Evolutionary conservation across 2,329 filamentous ascomycete species (phyloP).

Genomic region (Mycosphaerella sp.): DNA sequence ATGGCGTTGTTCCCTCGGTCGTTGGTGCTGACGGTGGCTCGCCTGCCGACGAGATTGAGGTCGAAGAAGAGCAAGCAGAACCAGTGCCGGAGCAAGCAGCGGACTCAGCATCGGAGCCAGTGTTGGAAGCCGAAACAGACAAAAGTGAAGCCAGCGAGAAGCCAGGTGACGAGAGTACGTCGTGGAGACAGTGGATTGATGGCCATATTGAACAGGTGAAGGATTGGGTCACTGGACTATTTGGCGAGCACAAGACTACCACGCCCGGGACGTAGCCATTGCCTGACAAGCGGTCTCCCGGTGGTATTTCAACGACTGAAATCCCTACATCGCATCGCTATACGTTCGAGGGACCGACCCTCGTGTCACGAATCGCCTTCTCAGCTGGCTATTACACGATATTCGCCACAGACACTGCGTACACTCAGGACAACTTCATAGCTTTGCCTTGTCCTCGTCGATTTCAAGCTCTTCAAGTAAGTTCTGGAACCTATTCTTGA

Average conservation of each 20-base stretch:
- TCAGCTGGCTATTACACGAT: neutral
- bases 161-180: conserved; percentile 7
- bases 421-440: neutral
- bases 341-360: too few species aligned
- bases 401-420: neutral
- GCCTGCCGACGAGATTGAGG: neutral
- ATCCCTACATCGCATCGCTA: too few species aligned
- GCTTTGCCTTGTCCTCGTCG: conserved; percentile 2
- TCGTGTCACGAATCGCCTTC: too few species aligned
- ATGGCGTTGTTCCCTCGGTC: conserved; percentile 9
- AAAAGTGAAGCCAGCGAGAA: neutral
- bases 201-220: conserved; percentile 30
- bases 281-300: neutral
- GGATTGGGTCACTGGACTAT: conserved; percentile 29
- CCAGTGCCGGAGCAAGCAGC: too few species aligned
- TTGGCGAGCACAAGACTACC: conserved; percentile 15
- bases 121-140: neutral
- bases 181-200: conserved; percentile 32
- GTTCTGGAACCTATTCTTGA: conserved; percentile 24
- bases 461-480: conserved; percentile 22
- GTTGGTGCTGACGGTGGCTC: neutral
- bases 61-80: neutral
- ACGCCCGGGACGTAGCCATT: neutral
- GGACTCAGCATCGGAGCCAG: neutral
- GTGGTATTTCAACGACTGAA: too few species aligned